Percentiles rank a stretch among this genome's conserved stretches.
phyloP scores from a whole-genome alignment of 1,139 yeast species.

The Wickerhamomyces sp. region DNA sequence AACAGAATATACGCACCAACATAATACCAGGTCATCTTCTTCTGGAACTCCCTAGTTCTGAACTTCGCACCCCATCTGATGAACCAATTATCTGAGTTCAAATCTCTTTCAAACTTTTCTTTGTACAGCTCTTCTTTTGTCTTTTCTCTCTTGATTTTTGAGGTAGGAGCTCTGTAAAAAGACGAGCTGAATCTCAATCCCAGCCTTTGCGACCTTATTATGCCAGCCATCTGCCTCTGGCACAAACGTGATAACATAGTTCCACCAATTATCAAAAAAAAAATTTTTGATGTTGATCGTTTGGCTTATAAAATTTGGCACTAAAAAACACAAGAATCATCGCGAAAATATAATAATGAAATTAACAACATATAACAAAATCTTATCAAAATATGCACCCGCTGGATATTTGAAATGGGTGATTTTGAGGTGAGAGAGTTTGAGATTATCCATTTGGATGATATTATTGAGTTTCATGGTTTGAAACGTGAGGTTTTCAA shows the following conservation, averaged over 20 bases:
- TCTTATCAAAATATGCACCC: too few relatives aligned
- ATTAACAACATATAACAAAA: too few relatives aligned
- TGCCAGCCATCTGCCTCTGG: neutral
- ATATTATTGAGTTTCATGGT: constrained; percentile 3
- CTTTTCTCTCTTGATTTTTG: constrained; percentile 23
- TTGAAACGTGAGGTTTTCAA: neutral
- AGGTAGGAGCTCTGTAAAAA: constrained; percentile 20
- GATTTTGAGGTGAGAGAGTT: neutral
- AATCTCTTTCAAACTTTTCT: constrained; percentile 28
- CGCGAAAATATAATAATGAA: too few relatives aligned
- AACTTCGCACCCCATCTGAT: constrained; percentile 45
- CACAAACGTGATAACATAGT: too few relatives aligned
- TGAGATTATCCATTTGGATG: constrained; percentile 1
- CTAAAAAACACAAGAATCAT: too few relatives aligned
- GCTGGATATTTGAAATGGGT: neutral
- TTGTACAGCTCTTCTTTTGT: constrained; percentile 28
- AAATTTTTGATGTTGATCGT: too few relatives aligned
- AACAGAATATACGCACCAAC: constrained; percentile 54
- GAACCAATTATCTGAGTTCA: constrained; percentile 29
- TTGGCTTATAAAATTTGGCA: too few relatives aligned
- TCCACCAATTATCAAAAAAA: too few relatives aligned
- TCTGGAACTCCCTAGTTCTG: constrained; percentile 40
- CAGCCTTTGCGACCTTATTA: neutral
- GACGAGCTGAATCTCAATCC: constrained; percentile 10
- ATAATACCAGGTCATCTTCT: constrained; percentile 48